Base-by-base conservation (phyloP, 2,329 filamentous ascomycete species). In the Calonectria naviculata region DNA sequence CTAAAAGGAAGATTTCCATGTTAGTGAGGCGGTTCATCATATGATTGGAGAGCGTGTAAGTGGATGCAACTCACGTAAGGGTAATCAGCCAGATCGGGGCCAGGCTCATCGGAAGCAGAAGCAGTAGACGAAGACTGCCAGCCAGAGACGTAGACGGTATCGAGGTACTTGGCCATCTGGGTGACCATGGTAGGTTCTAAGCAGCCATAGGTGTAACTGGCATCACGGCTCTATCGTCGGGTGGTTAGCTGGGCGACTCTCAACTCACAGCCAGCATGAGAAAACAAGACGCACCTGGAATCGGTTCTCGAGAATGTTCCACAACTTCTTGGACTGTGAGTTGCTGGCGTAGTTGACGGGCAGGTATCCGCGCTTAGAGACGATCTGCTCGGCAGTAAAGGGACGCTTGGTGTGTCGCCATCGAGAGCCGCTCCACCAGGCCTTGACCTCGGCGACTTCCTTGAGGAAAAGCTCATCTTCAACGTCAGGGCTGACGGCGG, bases 101-200 rank as follows among this genome's bases (percentile, higher is more conserved):
- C 97, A 29, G 97, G 97, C 87, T 99, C 97, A 79, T 99, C 95
- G 8, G 95, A 96, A 2, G 95, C 91, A 3, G 96, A 98, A 61
- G 97, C 97, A 9, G 97, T 99, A 28, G 95, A 98, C 2, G 96
- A 98, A 75, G 94, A 98, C 86, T 99, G 97, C 97, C 97, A 99
- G 75, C 97, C 97, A 66, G 97, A 98, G 73, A 99, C 97, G 84
- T 99, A 99, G 82, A 99, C 94, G 38, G 97, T 99, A 82, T 99
- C 97, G 73, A 99, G 89, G 84, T 97, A 98, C 86, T 98, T 98
- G 79, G 96, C 96, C 97, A 99, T 99, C 85, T 99, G 97, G 31
- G 97, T 98, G 82, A 99, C 90, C 94, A 98, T 98, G 68, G 97
- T 98, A 13, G 97, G 97, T 82, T 99, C 97, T 75, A 99, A 89